Evolutionary conservation across 208 protist species (phyloP), one percentile per base, ranked within the genome.

Genomic region (Crithidia mellificae): DNA sequence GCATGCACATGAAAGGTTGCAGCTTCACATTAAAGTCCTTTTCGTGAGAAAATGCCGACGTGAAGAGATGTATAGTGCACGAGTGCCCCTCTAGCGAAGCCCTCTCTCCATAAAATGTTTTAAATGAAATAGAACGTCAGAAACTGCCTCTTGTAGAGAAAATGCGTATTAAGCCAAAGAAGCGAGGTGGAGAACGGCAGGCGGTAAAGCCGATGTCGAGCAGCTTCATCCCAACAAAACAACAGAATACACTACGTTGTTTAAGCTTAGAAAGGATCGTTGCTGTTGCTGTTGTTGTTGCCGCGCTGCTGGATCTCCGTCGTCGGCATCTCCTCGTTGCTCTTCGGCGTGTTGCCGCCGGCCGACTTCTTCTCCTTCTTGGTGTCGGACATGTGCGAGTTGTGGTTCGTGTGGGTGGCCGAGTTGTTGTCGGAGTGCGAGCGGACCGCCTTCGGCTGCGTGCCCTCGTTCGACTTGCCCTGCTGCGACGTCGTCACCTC

Each of bases 331-430:
- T 7, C 8, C 49, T 20, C 15, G 2, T 34, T 32, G 17, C 25
- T 57, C 12, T 27, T 9, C 11, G 52, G 8, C 1, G 8, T 32
- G 19, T 41, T 39, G 32, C 38, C 25, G 2, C 34, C 53, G 29
- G 24, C 15, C 27, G 53, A 38, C 32, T 43, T 8, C 14, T 22
- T 27, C 22, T 29, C 24, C 22, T 29, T 8, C 38, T 61, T 19
- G 22, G 30, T 29, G 54, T 34, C 46, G 1, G 43, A 32, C 3
- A 29, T 2, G 29, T 57, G 36, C 12, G 46, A 47, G 55, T 72
- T 63, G 53, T 63, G 59, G 66, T 65, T 65, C 14, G 43, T 74
- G 29, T 59, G 32, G 29, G 59, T 50, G 29, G 29, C 9, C 9
- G 50, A 44, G 44, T 52, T 64, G 25, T 53, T 63, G n/a, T 29